phyloP scores from a whole-genome alignment of 345 rosid species.

The Hirschfeldia incana region DNA sequence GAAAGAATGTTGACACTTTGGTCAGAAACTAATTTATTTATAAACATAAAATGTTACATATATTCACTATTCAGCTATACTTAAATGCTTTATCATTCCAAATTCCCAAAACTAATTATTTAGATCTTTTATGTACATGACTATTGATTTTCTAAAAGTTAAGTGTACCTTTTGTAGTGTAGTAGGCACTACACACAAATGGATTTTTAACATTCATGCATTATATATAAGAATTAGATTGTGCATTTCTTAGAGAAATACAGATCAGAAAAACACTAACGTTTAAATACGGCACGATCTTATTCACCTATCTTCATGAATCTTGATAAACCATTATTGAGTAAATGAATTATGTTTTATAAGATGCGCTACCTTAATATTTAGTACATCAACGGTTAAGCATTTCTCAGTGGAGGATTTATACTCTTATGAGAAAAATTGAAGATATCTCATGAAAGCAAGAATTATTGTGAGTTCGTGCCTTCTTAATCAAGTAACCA shows the following conservation, averaged over 20 bases:
- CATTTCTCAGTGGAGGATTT: background rate
- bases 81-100: background rate
- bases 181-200: background rate
- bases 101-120: background rate
- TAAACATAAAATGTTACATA: background rate
- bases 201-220: constrained; percentile 4
- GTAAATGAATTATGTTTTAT: background rate
- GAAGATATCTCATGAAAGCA: background rate
- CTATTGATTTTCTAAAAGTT: background rate
- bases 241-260: background rate
- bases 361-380: background rate
- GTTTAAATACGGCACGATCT: background rate
- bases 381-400: background rate
- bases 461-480: background rate
- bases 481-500: background rate
- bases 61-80: background rate
- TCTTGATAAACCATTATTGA: background rate
- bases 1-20: constrained; percentile 9
- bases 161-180: background rate
- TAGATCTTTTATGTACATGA: background rate
- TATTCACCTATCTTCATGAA: background rate
- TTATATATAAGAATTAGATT: background rate
- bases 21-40: background rate
- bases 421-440: background rate
- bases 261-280: background rate